Base-by-base conservation (phyloP, 495 filamentous ascomycete species). In the Stereocaulon alpinum region DNA sequence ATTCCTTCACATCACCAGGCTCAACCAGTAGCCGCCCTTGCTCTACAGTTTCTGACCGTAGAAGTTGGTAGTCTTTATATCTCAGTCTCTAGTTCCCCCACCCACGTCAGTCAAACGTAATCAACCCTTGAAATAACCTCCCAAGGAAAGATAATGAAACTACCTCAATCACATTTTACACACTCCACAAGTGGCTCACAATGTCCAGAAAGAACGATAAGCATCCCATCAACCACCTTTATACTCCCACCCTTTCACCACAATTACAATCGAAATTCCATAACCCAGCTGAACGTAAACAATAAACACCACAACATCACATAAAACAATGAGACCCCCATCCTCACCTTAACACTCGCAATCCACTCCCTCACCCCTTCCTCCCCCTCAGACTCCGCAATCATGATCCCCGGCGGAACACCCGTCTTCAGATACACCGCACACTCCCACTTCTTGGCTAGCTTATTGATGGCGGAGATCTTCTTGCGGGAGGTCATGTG, bases 401-500 rank as follows among this genome's bases (percentile, higher is more conserved):
- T 87, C 85, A 91, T 88, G 61, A 90, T 84, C 10, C 86, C 87
- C 0, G 87, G 86, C 47, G 76, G 80, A 32, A 82, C 80, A 4
- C 86, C 84, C 52, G 76, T 83, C 32, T 86, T 79, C 3, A 89
- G 74, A 14, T 90, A 76, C 3, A 82, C 84, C 37, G 76, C 77
- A 66, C 82, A 79, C 60, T 75, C 68, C 63, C 77, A 70, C 15
- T 76, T 70, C 42, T 77, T 71, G 3, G 87, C 83, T 4, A 84
- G 82, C 55, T 82, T 80, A 64, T 80, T 82, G 22, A 90, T 73
- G 14, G 77, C 76, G 12, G 79, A 76, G 18, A 91, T 79, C 68
- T 91, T 91, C 59, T 87, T 88, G 49, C 86, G 86, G 11, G 86
- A 89, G 29, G 86, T 89, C 69, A 91, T 90, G 72, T 90, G 87